Conservation (phyloP, 2,329 filamentous ascomycete genomes). For the Nemania abortiva region DNA sequence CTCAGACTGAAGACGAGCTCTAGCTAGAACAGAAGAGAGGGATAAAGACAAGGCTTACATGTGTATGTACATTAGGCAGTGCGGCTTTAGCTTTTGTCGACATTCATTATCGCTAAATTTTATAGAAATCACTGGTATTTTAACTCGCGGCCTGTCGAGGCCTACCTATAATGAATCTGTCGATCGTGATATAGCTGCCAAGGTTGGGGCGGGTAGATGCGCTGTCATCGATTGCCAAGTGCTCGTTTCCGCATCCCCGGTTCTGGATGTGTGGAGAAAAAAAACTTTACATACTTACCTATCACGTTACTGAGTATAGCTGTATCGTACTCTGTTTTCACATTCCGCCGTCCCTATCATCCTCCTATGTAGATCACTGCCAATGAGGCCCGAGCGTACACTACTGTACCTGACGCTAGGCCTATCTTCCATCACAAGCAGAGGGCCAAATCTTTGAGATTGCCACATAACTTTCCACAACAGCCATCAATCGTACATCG, state of each 20-base stretch:
- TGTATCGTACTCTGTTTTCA: not conserved
- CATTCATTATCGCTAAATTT: not conserved
- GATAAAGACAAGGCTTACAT: slow-evolving; percentile 1
- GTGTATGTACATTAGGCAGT: not conserved
- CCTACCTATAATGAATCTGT: not conserved
- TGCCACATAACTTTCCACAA: slow-evolving; percentile 16
- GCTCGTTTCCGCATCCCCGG: slow-evolving; percentile 18
- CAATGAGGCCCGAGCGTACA: not conserved
- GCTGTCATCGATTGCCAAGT: slow-evolving; percentile 22
- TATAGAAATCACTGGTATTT: not conserved
- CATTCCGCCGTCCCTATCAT: not conserved
- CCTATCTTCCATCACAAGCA: not conserved
- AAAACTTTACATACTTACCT: not conserved
- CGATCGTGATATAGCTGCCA: slow-evolving; percentile 29
- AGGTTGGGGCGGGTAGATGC: slow-evolving; percentile 31
- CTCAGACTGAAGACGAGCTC: not conserved
- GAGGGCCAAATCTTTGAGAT: not conserved
- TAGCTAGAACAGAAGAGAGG: not conserved
- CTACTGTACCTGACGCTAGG: slow-evolving; percentile 11
- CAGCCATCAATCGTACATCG: slow-evolving; percentile 13
- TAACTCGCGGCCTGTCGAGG: not conserved
- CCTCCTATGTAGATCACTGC: not conserved
- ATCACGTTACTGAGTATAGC: not conserved
- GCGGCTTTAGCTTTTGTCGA: not conserved
- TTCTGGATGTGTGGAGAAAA: not conserved